A percentile compares a stretch with the other conserved stretches of the same genome.
These are phyloP conservation scores for Escallonia herrerae DNA, from an alignment of 129 eudicot genomes.

Conservation along the genomic window DNA sequence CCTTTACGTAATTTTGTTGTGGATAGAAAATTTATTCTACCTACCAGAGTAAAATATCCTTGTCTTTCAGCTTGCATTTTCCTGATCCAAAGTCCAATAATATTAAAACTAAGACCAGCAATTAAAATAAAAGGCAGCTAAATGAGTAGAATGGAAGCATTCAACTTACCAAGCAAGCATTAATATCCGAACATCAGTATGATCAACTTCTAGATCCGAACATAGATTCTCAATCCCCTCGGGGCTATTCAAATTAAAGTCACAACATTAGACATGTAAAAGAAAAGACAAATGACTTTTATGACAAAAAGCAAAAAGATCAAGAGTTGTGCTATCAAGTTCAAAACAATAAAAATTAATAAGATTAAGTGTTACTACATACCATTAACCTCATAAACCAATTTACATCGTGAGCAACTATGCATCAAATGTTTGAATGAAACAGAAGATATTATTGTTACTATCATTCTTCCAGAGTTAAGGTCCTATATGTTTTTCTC, in stretches of 20 bases:
- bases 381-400: too few species aligned
- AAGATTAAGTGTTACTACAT: too few species aligned
- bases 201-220: constrained; percentile 85
- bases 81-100: constrained; percentile 37
- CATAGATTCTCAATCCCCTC: constrained; percentile 89
- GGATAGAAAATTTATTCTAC: not conserved
- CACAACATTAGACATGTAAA: constrained; percentile 14
- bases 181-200: constrained; percentile 78
- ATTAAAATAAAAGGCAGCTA: not conserved
- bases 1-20: too few species aligned
- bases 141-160: not conserved
- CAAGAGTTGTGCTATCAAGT: not conserved
- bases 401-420: too few species aligned
- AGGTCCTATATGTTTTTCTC: too few species aligned
- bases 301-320: not conserved
- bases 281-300: not conserved
- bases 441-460: too few species aligned
- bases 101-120: constrained; percentile 4
- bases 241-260: constrained; percentile 46
- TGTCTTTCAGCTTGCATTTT: constrained; percentile 94
- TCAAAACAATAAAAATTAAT: too few species aligned
- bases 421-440: too few species aligned
- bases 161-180: constrained; percentile 89
- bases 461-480: too few species aligned
- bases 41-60: constrained; percentile 90